Conservation (phyloP, 75 land plant species). For the Picea sitchensis region DNA sequence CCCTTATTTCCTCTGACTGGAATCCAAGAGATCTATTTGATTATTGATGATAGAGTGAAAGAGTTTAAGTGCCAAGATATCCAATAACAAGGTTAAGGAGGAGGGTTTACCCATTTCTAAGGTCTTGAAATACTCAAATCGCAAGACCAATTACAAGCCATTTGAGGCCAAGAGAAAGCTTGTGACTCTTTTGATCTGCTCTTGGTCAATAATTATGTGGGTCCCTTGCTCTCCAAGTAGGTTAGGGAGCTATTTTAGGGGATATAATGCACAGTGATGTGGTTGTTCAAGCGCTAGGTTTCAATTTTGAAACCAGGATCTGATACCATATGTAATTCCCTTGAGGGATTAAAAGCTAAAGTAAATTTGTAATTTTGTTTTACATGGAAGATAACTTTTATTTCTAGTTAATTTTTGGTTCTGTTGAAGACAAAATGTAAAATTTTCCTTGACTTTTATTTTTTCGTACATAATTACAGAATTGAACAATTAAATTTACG, state of each 20-base stretch:
- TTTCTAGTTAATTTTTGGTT: too few relatives aligned
- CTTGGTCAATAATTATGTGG: slow-evolving; percentile 52
- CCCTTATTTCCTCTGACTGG: slow-evolving; percentile 35
- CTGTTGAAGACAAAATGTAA: too few relatives aligned
- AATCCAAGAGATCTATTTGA: slow-evolving; percentile 52
- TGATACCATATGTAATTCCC: too few relatives aligned
- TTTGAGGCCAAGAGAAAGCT: slow-evolving; percentile 68
- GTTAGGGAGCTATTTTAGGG: slow-evolving; percentile 29
- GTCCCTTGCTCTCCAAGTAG: slow-evolving; percentile 48
- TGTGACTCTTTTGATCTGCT: slow-evolving; percentile 77
- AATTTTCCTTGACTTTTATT: too few relatives aligned
- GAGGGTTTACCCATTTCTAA: slow-evolving; percentile 55
- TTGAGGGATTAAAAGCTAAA: too few relatives aligned
- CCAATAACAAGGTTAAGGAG: slow-evolving; percentile 32
- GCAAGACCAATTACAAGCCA: slow-evolving; percentile 49
- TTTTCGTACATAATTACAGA: too few relatives aligned
- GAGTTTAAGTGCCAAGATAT: slow-evolving; percentile 21
- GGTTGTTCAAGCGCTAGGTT: too few relatives aligned
- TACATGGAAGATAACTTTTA: too few relatives aligned
- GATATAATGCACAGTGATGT: too few relatives aligned
- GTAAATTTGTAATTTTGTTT: too few relatives aligned
- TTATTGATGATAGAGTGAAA: slow-evolving; percentile 48
- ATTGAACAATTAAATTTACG: too few relatives aligned
- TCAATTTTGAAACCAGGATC: too few relatives aligned
- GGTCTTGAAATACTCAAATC: slow-evolving; percentile 52